A percentile compares a stretch with the other conserved stretches of the same genome.
phyloP scores from a whole-genome alignment of 352 stramenopile genomes.

The Thalassiosira exigua region DNA sequence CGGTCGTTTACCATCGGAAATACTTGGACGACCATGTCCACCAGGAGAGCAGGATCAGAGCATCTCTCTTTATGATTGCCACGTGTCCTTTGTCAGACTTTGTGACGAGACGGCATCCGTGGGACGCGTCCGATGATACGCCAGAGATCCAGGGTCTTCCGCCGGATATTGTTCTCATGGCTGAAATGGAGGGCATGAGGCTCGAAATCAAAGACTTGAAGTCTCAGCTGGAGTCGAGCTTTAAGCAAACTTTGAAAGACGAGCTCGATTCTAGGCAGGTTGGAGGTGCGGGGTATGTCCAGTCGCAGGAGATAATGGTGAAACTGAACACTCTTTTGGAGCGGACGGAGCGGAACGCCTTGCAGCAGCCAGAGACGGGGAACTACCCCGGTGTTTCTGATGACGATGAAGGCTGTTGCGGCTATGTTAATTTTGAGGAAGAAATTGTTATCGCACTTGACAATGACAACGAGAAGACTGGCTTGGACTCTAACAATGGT shows the following conservation, averaged over 20 bases:
- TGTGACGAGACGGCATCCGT: conserved; percentile 24
- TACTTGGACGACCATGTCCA: conserved; percentile 7
- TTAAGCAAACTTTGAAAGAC: conserved; percentile 4
- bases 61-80: conserved; percentile 16
- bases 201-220: conserved; percentile 9
- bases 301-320: background rate
- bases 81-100: conserved; percentile 4
- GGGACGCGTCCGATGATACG: conserved; percentile 27
- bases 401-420: no score
- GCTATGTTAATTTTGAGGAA: no score
- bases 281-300: background rate
- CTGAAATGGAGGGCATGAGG: conserved; percentile 26
- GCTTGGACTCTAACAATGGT: no score
- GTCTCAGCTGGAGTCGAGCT: background rate
- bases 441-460: no score
- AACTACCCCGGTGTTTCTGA: no score
- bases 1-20: no score
- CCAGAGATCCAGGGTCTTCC: conserved; percentile 33
- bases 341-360: no score
- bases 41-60: conserved; percentile 14
- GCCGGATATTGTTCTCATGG: conserved; percentile 35
- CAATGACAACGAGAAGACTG: no score
- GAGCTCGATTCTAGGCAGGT: conserved; percentile 14
- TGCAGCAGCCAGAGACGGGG: no score
- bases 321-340: no score